phyloP scores from a whole-genome alignment of 225 moss, liverwort and hornwort species.

The Bryum argenteum region DNA sequence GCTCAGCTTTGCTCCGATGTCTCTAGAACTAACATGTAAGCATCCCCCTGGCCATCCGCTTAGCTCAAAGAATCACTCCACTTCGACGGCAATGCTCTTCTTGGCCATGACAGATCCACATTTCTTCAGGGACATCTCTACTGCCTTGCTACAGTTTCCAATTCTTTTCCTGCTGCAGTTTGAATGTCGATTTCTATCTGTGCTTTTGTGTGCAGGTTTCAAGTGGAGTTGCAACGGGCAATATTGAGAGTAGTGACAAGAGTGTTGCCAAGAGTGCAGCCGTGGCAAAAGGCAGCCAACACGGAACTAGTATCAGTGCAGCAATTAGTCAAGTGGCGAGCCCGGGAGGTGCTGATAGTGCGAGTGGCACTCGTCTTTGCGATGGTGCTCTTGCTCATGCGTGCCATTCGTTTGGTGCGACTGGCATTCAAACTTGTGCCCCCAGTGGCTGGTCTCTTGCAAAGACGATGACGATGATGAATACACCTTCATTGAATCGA shows the following conservation, averaged over 20 bases:
- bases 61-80: background rate
- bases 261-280: slow-evolving; percentile 52
- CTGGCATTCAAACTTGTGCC: slow-evolving; percentile 39
- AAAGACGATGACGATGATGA: slow-evolving; percentile 1
- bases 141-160: no score
- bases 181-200: no score
- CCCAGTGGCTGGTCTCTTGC: slow-evolving; percentile 34
- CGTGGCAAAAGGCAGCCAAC: slow-evolving; percentile 63
- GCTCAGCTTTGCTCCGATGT: slow-evolving; percentile 56
- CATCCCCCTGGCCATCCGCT: background rate
- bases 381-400: slow-evolving; percentile 42
- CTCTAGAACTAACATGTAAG: slow-evolving; percentile 62
- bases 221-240: slow-evolving; percentile 64
- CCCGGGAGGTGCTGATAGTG: slow-evolving; percentile 52
- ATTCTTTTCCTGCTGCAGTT: no score
- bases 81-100: no score
- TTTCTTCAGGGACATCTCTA: no score
- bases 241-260: slow-evolving; percentile 53
- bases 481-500: background rate
- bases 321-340: slow-evolving; percentile 51
- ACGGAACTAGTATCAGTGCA: slow-evolving; percentile 49
- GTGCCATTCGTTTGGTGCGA: slow-evolving; percentile 52
- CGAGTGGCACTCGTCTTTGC: slow-evolving; percentile 52
- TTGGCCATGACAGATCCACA: no score
- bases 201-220: slow-evolving; percentile 46